Percentiles rank a stretch among this genome's conserved stretches.
phyloP scores from a whole-genome alignment of 2,329 filamentous ascomycete genomes.

The Alternaria sp. region DNA sequence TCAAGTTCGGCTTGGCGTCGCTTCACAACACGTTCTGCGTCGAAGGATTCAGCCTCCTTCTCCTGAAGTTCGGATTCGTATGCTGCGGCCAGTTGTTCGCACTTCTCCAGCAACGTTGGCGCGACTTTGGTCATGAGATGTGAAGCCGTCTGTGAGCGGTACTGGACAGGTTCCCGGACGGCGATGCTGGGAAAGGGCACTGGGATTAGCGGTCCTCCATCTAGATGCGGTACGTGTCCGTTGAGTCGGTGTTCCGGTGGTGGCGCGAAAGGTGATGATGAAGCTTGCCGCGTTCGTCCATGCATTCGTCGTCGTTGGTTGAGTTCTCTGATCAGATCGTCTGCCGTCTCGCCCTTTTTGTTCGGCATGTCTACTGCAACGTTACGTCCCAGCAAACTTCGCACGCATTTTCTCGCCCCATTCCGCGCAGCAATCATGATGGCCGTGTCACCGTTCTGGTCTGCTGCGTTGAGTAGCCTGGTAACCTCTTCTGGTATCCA shows the following conservation, averaged over 20 bases:
- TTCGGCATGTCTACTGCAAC: constrained; percentile 86
- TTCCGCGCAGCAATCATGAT: constrained; percentile 88
- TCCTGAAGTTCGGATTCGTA: constrained; percentile 80
- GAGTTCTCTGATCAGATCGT: constrained; percentile 77
- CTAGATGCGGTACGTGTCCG: constrained; percentile 35
- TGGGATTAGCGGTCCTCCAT: constrained; percentile 37
- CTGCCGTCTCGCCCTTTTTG: constrained; percentile 79
- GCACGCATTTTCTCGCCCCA: constrained; percentile 78
- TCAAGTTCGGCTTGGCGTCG: constrained; percentile 74
- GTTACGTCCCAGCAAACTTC: constrained; percentile 74
- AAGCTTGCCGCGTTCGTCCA: constrained; percentile 68
- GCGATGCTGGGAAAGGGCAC: constrained; percentile 37
- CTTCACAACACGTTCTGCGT: constrained; percentile 58
- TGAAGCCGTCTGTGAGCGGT: constrained; percentile 59
- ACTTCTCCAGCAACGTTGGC: constrained; percentile 61
- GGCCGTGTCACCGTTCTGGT: constrained; percentile 89
- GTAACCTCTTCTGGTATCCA: constrained; percentile 80
- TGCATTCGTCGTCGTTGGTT: constrained; percentile 74
- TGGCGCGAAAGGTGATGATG: constrained; percentile 69
- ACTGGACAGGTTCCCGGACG: constrained; percentile 41
- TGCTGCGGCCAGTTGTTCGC: constrained; percentile 54
- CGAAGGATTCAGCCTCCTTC: constrained; percentile 65
- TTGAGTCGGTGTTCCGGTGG: constrained; percentile 48
- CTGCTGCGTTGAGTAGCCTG: constrained; percentile 79
- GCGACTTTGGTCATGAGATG: constrained; percentile 70